Base-by-base conservation (phyloP, 2,329 filamentous ascomycete species). In the Aureobasidium pullulans region DNA sequence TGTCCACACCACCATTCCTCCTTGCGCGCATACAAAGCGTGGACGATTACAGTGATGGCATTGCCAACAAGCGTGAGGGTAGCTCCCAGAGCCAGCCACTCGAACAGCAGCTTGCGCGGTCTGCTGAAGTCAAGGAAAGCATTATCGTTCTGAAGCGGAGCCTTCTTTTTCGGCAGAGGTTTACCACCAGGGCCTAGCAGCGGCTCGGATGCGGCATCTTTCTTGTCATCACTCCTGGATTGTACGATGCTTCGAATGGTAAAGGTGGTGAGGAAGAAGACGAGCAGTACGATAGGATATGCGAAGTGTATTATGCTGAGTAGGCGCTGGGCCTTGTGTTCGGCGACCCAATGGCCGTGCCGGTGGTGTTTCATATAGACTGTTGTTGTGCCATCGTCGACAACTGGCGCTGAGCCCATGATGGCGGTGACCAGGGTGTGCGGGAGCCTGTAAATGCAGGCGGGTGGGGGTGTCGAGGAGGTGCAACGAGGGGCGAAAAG, bases 181-280 rank as follows among this genome's bases (percentile, higher is more conserved):
- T 95, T 92, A 65, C 92, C 93, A 59, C 90, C 92, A 1, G 92
- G 91, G n/a, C 92, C 92, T 57, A 81, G 85, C 64, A 82, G 81
- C 61, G 75, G 71, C 43, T 74, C 70, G 66, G 63, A 57, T 63
- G 61, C 7, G 66, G 77, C 71, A 47, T 75, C 71, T 63, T 73
- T 72, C 63, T 77, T 75, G 65, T 75, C 76, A 52, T 66, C 65
- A 68, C 72, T 79, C 65, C 73, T 73, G 40, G 81, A 77, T 19
- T 78, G 76, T 62, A 79, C 68, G 63, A 88, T 79, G 66, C 84
- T 85, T 70, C 81, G 82, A 64, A 76, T 69, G 59, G 85, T 79
- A 68, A 88, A 87, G 63, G 81, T 79, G 62, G 77, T 71, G 50
- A 87, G 73, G 71, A 89, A 89, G 68, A 88, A 79, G 65, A 83